Conservation (phyloP, 2,329 filamentous ascomycete species). For the Talaromyces sp. region DNA sequence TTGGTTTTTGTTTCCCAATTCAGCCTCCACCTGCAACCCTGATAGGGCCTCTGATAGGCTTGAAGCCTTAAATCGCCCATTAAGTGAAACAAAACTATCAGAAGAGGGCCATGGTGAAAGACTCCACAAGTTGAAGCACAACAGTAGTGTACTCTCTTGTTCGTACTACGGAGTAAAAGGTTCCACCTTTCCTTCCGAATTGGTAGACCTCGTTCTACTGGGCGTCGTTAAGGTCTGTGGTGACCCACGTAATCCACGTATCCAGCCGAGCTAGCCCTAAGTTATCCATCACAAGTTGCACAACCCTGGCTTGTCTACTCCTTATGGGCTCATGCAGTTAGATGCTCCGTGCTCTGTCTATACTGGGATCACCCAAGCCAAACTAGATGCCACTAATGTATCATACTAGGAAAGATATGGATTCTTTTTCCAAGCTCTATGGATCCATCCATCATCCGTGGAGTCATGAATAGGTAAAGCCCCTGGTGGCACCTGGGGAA, state of each 20-base stretch:
- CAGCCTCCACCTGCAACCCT: not conserved
- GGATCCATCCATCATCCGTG: not conserved
- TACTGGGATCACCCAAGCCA: not conserved
- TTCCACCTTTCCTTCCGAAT: not conserved
- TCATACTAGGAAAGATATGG: not conserved
- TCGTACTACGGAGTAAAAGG: not conserved
- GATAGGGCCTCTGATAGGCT: not conserved
- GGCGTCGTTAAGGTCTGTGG: not conserved
- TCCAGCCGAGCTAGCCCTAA: constrained; percentile 1
- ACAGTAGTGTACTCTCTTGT: not conserved
- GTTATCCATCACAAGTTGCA: not conserved
- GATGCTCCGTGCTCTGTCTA: constrained; percentile 7
- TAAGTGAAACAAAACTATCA: constrained; percentile 6
- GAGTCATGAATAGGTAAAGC: not conserved
- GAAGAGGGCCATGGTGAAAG: not conserved
- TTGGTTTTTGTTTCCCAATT: not conserved
- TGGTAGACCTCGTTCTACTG: not conserved
- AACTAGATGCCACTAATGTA: not conserved
- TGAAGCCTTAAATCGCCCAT: not conserved
- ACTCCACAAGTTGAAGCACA: too few relatives aligned
- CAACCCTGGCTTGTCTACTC: not conserved
- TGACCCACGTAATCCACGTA: not conserved
- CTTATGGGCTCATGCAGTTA: not conserved
- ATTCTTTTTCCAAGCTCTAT: not conserved
- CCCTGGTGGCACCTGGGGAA: not conserved